Evolutionary conservation across 1,139 yeast species (phyloP).

Genomic region (Kodamaea sp.): DNA sequence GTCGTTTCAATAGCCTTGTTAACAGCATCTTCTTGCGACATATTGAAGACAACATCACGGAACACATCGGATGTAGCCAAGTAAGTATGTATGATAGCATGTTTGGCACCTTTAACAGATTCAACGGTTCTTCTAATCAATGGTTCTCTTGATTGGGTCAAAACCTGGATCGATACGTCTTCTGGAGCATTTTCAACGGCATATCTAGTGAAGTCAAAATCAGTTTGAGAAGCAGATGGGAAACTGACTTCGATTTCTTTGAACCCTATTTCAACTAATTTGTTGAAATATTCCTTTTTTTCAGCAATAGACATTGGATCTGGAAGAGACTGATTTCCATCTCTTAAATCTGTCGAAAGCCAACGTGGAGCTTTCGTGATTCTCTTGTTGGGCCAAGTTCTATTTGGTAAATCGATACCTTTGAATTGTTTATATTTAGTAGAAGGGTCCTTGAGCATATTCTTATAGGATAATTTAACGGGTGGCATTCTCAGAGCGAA

Average conservation of each 20-base stretch:
- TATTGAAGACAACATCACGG: conserved; percentile 45
- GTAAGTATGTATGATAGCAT: conserved; percentile 46
- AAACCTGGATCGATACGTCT: conserved; percentile 46
- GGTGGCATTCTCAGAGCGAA: conserved; percentile 12
- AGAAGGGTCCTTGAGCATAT: conserved; percentile 43
- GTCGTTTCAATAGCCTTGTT: conserved; percentile 42
- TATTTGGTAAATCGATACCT: conserved; percentile 35
- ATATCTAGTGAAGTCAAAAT: conserved; percentile 47
- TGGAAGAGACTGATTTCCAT: conserved; percentile 49
- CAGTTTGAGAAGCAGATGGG: conserved; percentile 49
- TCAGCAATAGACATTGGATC: conserved; percentile 48
- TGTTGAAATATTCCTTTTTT: conserved; percentile 44
- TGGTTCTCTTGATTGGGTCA: conserved; percentile 46
- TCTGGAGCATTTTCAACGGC: conserved; percentile 47
- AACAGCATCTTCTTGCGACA: conserved; percentile 41
- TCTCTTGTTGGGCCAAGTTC: conserved; percentile 42
- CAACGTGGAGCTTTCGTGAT: conserved; percentile 46
- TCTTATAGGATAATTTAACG: conserved; percentile 13
- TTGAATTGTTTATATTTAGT: conserved; percentile 38
- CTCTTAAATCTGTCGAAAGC: conserved; percentile 49
- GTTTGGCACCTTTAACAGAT: conserved; percentile 45
- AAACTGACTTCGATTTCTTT: conserved; percentile 49
- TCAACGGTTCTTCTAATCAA: conserved; percentile 45
- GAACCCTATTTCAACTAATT: conserved; percentile 44
- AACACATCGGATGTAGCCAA: conserved; percentile 47